Percentiles rank a stretch among this genome's conserved stretches.
Conservation (phyloP, 352 stramenopile genomes). For the Hyaloperonospora brassicae region DNA sequence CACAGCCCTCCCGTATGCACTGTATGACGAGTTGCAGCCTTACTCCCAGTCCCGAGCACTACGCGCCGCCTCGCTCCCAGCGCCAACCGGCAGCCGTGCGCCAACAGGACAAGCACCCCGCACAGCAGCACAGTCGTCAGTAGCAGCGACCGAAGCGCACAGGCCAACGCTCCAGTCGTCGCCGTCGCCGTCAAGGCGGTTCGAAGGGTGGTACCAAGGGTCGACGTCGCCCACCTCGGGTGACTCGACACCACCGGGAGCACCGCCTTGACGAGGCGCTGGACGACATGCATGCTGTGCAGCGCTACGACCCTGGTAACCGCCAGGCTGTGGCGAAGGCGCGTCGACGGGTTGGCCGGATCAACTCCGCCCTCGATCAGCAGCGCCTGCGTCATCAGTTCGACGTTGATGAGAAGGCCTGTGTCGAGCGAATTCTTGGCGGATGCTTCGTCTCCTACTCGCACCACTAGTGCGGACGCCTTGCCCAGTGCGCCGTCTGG, state of each 20-base stretch:
- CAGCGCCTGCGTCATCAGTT: background rate
- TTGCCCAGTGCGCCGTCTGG: no score
- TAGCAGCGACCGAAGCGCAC: no score
- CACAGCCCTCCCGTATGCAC: no score
- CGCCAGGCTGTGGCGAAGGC: background rate
- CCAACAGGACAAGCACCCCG: no score
- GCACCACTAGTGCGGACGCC: no score
- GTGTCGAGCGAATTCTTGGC: slow-evolving; percentile 1
- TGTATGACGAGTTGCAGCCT: no score
- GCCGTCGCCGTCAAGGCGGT: background rate
- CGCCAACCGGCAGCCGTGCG: no score
- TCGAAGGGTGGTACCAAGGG: no score
- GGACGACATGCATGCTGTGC: slow-evolving; percentile 1
- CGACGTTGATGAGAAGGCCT: slow-evolving; percentile 1
- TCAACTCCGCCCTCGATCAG: background rate
- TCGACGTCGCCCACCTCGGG: slow-evolving; percentile 7
- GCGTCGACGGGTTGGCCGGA: background rate
- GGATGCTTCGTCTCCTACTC: background rate
- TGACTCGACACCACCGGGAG: slow-evolving; percentile 4
- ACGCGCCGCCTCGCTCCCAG: no score
- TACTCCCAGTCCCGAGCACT: no score
- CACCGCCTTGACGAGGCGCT: slow-evolving; percentile 8
- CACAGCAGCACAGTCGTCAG: no score
- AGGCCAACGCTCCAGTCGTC: no score
- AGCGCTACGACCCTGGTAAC: background rate